These are phyloP conservation scores for Daphne laureola DNA, from an alignment of 441 rosid genomes.

Conservation along the genomic window DNA sequence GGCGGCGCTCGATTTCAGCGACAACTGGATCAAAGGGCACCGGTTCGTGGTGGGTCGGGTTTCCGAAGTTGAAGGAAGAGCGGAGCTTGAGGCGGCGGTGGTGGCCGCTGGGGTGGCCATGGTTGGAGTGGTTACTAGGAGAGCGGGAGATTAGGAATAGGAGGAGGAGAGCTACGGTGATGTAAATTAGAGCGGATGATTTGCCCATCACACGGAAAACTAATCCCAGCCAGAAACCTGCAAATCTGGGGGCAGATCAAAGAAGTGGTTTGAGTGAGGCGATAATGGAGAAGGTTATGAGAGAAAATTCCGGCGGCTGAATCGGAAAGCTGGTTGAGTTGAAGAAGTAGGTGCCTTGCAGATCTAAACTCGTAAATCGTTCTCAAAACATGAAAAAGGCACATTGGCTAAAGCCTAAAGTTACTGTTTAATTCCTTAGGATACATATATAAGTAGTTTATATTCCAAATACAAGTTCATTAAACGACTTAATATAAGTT, in stretches of 20 bases:
- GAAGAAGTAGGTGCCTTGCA: no score
- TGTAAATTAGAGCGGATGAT: conserved; percentile 46
- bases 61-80: conserved; percentile 47
- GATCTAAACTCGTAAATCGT: no score
- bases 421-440: no score
- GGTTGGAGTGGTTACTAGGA: conserved; percentile 36
- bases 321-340: neutral
- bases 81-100: conserved; percentile 71
- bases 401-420: no score
- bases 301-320: neutral
- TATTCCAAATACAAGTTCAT: no score
- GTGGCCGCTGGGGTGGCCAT: conserved; percentile 48
- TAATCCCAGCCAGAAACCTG: neutral
- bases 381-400: no score
- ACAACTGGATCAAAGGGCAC: conserved; percentile 79
- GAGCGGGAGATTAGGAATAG: conserved; percentile 62
- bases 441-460: no score
- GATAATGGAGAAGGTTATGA: neutral
- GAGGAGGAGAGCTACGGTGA: conserved; percentile 49
- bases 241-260: no score
- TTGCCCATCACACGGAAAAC: conserved; percentile 34
- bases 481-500: no score
- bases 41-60: conserved; percentile 43
- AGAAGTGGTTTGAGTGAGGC: no score
- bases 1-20: conserved; percentile 81